These are phyloP conservation scores for Saussurea involucrata DNA, from an alignment of 129 eudicot species.

Conservation along the genomic window DNA sequence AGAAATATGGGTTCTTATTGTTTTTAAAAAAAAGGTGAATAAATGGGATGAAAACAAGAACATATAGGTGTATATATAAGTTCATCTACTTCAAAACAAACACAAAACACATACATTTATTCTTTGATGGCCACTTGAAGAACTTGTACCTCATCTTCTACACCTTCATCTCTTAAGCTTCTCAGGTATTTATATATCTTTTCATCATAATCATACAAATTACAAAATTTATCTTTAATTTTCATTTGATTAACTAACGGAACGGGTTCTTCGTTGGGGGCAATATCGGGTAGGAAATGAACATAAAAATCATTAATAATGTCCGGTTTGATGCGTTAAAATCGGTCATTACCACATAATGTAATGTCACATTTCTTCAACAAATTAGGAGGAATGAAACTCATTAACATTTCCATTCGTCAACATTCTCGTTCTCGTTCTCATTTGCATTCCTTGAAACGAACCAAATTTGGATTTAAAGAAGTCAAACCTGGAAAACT, in stretches of 20 bases:
- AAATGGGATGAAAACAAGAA: slow-evolving; percentile 30
- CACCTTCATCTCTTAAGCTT: slow-evolving; percentile 11
- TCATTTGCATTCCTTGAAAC: neutral
- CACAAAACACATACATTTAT: slow-evolving; percentile 13
- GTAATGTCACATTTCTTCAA: neutral
- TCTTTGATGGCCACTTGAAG: slow-evolving; percentile 12
- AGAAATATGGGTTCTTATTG: neutral
- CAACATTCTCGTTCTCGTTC: neutral
- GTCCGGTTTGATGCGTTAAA: neutral
- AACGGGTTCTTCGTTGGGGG: neutral
- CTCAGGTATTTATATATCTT: slow-evolving; percentile 18
- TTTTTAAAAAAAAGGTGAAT: neutral
- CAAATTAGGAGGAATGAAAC: neutral
- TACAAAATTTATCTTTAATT: neutral
- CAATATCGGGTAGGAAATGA: neutral
- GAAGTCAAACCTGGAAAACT: neutral
- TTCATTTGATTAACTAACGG: neutral
- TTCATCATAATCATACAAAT: neutral
- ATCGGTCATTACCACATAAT: neutral
- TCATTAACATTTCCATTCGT: neutral
- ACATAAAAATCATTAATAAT: neutral
- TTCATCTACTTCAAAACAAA: slow-evolving; percentile 29
- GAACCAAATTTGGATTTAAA: neutral
- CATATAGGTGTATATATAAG: slow-evolving; percentile 33
- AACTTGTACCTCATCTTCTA: slow-evolving; percentile 9